Evolutionary conservation across 495 filamentous ascomycete species (phyloP), one percentile per base, ranked within the genome.

Genomic region (Penicillium salamii): DNA sequence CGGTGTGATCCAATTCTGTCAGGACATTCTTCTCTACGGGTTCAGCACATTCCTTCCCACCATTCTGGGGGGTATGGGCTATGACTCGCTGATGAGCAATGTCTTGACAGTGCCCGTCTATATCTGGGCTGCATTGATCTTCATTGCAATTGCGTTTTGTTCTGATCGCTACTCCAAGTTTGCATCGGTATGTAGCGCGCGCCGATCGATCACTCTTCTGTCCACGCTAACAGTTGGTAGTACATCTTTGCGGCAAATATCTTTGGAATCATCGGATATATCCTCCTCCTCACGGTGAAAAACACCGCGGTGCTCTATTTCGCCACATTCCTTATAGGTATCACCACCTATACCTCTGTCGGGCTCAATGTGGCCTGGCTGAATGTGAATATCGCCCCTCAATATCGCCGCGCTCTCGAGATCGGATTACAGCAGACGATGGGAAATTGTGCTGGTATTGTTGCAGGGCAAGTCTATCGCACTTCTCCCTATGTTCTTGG

Each of bases 41-140:
- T 81, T 82, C 66, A 76, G 70, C 43, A 83, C 78, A 7, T 85
- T 85, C 56, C 49, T 84, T 18, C 82, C 81, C 1, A 74, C 75
- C 1, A 82, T 84, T 36, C 61, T 85, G 42, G 53, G 68, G 37
- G 69, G 68, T 9, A 70, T 84, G 52, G 78, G 76, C 0, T 80
- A 79, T 48, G 52, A 67, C 40, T 72, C 68, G 11, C 57, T 79
- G 15, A 69, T 78, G 52, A 66, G 68, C 42, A 72, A 77, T 39
- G 68, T 74, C 7, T 42, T 77, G 38, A 77, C 74, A 1, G 68
- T 77, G 1, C 74, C 74, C 1, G 71, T 74, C 20, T 77, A 71
- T 34, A 54, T 68, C 21, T 69, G 73, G 52, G 56, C 71, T 0
- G 69, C 65, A 0, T 68, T 76, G 35, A 59, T 78, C 18, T 72